These are phyloP conservation scores for Massarina eburnea DNA, from an alignment of 2,329 filamentous ascomycete species.

Conservation along the genomic window DNA sequence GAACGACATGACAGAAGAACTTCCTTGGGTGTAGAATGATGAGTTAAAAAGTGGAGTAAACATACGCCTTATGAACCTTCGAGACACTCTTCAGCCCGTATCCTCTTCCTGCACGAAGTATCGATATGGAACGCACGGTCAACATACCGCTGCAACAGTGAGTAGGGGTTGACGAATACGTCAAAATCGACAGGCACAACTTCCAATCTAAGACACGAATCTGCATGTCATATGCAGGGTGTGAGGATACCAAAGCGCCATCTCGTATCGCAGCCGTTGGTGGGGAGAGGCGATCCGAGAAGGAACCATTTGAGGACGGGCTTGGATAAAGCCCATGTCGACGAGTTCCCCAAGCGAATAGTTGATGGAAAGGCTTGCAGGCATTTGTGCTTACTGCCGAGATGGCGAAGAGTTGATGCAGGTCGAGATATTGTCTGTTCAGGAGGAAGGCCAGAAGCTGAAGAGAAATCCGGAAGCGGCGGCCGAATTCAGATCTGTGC, in stretches of 20 bases:
- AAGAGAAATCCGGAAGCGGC: too few relatives aligned
- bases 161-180: slow-evolving; percentile 1
- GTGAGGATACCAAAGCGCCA: neutral
- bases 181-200: slow-evolving; percentile 12
- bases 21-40: neutral
- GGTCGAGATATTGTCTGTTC: too few relatives aligned
- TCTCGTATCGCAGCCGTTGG: slow-evolving; percentile 3
- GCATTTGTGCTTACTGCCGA: too few relatives aligned
- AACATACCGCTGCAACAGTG: neutral
- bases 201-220: slow-evolving; percentile 3
- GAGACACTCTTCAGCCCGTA: slow-evolving; percentile 5
- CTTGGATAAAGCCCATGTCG: slow-evolving; percentile 1
- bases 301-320: slow-evolving; percentile 1
- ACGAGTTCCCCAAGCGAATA: neutral
- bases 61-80: neutral
- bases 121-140: slow-evolving; percentile 7
- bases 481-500: too few relatives aligned
- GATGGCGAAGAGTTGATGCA: too few relatives aligned
- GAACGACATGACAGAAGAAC: slow-evolving; percentile 1
- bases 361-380: neutral
- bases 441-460: too few relatives aligned
- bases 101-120: slow-evolving; percentile 9
- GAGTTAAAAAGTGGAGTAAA: neutral
- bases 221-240: slow-evolving; percentile 6
- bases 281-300: neutral